Evolutionary conservation across 192 early-diverging fungal species (phyloP), one percentile per base, ranked within the genome.

Genomic region (Cladochytrium replicatum): DNA sequence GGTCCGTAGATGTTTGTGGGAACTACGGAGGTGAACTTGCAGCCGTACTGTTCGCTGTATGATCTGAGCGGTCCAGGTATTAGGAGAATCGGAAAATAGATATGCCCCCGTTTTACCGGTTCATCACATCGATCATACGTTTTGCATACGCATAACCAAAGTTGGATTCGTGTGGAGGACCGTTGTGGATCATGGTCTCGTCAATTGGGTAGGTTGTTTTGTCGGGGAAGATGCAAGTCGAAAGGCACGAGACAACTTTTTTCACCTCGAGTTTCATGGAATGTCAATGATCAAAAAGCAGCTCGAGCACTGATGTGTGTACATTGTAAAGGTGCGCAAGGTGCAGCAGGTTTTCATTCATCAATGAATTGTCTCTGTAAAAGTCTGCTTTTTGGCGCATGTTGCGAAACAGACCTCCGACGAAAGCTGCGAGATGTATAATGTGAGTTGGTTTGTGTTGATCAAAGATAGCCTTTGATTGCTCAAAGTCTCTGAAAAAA

Each of bases 211-310:
- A 88, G 5, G 73, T 61, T 25, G 86, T 87, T 51, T 86, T 83
- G 61, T 87, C 83, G 25, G 86, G 86, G 66, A 88, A 88, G 37
- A 88, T 76, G 63, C 86, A 88, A 17, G 86, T 88, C 0, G 85
- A 87, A 34, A 88, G 74, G 58, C 86, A 88, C 0, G 86, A 88
- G 15, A 88, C 82, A 41, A 88, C 83, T 65, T 88, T 88, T 63
- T 83, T 54, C 47, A 87, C 82, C 81, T 79, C 43, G 6, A 43
- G 3, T 23, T 17, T 46, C 19, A 30, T 29, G 27, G 23, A 6
- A 5, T 11, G 31, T 51, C 24, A 9, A 21, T 41, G 17, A 25
- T 4, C 24, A 3, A 28, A n/a, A 32, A 13, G 22, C n/a, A 0
- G 23, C 21, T 25, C 27, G 37, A 24, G 26, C 23, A 1, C 29